Conservation (phyloP, 257 asterid genomes). For the Fraxinus excelsior region DNA sequence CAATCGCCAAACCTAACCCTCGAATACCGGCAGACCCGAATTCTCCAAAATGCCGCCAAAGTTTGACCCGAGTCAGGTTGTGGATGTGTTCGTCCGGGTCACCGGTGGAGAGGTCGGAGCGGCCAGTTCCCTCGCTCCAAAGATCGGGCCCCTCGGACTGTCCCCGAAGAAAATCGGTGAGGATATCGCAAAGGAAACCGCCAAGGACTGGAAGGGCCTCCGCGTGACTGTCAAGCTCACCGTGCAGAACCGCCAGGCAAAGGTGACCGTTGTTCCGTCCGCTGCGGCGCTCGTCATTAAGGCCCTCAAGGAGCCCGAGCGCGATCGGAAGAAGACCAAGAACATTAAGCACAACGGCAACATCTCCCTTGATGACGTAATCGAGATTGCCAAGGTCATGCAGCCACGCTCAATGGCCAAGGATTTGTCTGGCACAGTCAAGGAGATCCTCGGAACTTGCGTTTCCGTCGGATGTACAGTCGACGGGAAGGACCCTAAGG, state of each 20-base stretch:
- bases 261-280: slow-evolving; percentile 33
- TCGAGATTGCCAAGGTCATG: slow-evolving; percentile 33
- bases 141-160: slow-evolving; percentile 31
- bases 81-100: slow-evolving; percentile 35
- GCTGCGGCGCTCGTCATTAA: slow-evolving; percentile 37
- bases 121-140: slow-evolving; percentile 33
- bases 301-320: slow-evolving; percentile 36
- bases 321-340: slow-evolving; percentile 33
- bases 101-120: slow-evolving; percentile 43
- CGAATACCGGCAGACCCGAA: not conserved
- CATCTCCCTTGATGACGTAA: slow-evolving; percentile 29
- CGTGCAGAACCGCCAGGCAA: slow-evolving; percentile 31
- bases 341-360: slow-evolving; percentile 34
- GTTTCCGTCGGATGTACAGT: slow-evolving; percentile 41
- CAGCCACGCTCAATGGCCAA: slow-evolving; percentile 29
- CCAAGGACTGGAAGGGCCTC: slow-evolving; percentile 38
- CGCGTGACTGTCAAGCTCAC: slow-evolving; percentile 32
- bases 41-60: slow-evolving; percentile 33
- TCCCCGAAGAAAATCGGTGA: slow-evolving; percentile 34
- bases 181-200: slow-evolving; percentile 31
- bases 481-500: slow-evolving; percentile 36
- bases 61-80: slow-evolving; percentile 33
- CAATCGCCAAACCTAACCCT: not conserved
- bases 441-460: slow-evolving; percentile 36
- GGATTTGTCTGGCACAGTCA: slow-evolving; percentile 33